Conservation (phyloP, 2,329 filamentous ascomycete species). For the Curvularia spicifera region DNA sequence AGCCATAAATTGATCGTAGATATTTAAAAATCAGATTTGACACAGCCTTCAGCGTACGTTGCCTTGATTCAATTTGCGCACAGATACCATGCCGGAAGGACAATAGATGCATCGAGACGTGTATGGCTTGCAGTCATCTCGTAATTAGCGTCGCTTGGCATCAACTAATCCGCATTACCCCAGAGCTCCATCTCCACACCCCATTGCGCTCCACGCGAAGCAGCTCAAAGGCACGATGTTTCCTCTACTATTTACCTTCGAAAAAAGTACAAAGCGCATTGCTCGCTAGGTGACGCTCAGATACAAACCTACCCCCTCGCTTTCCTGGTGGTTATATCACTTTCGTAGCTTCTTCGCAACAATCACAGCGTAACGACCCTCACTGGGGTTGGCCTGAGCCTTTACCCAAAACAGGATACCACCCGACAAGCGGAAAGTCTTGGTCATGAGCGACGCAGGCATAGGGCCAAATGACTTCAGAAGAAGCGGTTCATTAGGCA, state of each 20-base stretch:
- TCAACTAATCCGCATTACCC: slow-evolving; percentile 15
- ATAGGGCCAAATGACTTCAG: slow-evolving; percentile 1
- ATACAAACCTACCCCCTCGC: no score
- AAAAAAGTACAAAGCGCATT: background rate
- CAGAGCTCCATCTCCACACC: slow-evolving; percentile 17
- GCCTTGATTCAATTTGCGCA: background rate
- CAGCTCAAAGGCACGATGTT: background rate
- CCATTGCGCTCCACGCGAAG: slow-evolving; percentile 1
- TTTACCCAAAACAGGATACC: slow-evolving; percentile 14
- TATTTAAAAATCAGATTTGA: background rate
- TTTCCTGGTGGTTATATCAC: background rate
- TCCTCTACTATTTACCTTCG: background rate
- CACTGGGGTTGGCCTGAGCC: slow-evolving; percentile 1
- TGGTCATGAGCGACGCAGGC: slow-evolving; percentile 8
- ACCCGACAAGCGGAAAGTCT: slow-evolving; percentile 9
- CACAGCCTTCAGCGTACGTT: background rate
- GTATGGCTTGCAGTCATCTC: background rate
- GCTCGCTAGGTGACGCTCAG: no score
- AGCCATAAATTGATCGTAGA: background rate
- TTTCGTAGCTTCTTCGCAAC: background rate
- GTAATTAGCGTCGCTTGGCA: slow-evolving; percentile 13
- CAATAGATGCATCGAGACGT: background rate
- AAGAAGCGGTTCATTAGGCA: slow-evolving; percentile 9
- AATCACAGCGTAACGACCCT: slow-evolving; percentile 3
- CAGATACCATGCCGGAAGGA: slow-evolving; percentile 1